Conservation (phyloP, 2,329 filamentous ascomycete genomes). For the Camillea tinctor region DNA sequence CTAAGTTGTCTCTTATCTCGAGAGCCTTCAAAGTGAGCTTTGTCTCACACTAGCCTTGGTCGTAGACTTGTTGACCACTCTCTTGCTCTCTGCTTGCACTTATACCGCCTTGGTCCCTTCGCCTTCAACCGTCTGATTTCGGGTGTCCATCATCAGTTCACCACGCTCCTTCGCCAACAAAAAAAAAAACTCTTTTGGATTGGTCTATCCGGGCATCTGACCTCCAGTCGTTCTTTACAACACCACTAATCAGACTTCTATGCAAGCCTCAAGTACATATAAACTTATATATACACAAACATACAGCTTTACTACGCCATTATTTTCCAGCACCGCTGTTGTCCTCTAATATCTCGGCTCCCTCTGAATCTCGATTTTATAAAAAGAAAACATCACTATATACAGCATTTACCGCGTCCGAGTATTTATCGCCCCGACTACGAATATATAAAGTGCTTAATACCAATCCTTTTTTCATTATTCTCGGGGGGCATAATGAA, state of each 20-base stretch:
- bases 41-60: conserved; percentile 33
- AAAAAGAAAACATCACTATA: conserved; percentile 11
- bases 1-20: conserved; percentile 34
- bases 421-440: conserved; percentile 6
- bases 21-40: conserved; percentile 32
- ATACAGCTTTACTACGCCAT: neutral
- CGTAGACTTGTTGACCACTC: conserved; percentile 21
- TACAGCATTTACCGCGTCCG: conserved; percentile 9
- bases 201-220: conserved; percentile 27
- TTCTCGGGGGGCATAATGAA: conserved; percentile 26
- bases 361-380: conserved; percentile 7
- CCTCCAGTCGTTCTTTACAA: conserved; percentile 35
- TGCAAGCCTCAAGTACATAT: conserved; percentile 19
- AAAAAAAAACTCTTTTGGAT: conserved; percentile 19
- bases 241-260: conserved; percentile 8
- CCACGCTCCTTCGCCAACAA: conserved; percentile 31
- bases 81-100: conserved; percentile 24
- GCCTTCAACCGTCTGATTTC: conserved; percentile 8
- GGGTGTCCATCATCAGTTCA: conserved; percentile 24
- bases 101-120: conserved; percentile 30
- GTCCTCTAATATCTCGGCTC: conserved; percentile 14
- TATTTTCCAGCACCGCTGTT: conserved; percentile 4
- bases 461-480: conserved; percentile 9
- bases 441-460: conserved; percentile 20
- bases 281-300: neutral